A percentile compares a stretch with the other conserved stretches of the same genome.
Conservation (phyloP, 2,329 filamentous ascomycete genomes). For the Xylaria sp. region DNA sequence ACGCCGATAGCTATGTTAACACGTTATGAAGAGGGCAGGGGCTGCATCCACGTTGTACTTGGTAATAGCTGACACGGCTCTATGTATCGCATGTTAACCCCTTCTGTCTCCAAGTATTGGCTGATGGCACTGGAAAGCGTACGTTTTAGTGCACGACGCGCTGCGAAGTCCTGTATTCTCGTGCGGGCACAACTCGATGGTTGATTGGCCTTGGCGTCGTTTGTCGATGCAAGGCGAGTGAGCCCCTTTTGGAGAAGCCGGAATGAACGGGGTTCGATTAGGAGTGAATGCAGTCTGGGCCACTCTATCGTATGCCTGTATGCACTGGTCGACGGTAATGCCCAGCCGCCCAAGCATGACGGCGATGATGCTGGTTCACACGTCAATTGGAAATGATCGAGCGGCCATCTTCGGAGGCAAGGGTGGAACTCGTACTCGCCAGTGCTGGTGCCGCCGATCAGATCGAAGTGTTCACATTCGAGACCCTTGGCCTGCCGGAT, state of each 20-base stretch:
- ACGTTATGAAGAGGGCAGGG: conserved; percentile 45
- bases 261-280: not conserved
- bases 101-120: not conserved
- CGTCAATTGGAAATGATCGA: not conserved
- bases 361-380: conserved; percentile 1
- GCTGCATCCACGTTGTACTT: conserved; percentile 44
- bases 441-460: conserved; percentile 19
- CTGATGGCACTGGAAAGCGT: not conserved
- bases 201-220: conserved; percentile 4
- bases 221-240: not conserved
- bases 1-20: conserved; percentile 38
- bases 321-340: conserved; percentile 15
- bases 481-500: conserved; percentile 26
- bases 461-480: conserved; percentile 37
- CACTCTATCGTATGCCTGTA: conserved; percentile 11
- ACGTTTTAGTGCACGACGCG: conserved; percentile 6
- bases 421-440: not conserved
- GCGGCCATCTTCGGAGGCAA: not conserved
- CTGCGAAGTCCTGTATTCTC: not conserved
- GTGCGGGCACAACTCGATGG: not conserved
- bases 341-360: conserved; percentile 15
- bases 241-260: not conserved
- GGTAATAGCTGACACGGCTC: conserved; percentile 37
- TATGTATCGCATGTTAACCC: not conserved
- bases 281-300: conserved; percentile 9